phyloP scores from a whole-genome alignment of 805 yeast genomes.

The Dipodascopsis tothii region DNA sequence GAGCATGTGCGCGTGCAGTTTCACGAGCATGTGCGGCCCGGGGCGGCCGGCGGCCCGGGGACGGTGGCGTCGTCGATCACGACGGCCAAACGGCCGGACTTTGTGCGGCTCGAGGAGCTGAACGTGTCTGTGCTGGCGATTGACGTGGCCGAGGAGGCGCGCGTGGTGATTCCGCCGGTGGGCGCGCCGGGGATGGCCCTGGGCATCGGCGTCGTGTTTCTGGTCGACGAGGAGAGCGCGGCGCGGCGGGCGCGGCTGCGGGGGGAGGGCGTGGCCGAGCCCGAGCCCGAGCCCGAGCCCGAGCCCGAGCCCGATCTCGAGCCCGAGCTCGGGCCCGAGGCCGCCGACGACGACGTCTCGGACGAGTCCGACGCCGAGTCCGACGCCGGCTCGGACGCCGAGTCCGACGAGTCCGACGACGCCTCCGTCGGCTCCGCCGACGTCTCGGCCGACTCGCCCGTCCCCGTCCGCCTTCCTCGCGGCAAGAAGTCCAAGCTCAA shows the following conservation, averaged over 20 bases:
- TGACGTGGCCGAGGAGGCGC: neutral
- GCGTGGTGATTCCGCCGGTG: neutral
- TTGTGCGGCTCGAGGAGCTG: neutral
- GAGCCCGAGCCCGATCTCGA: slow-evolving; percentile 1
- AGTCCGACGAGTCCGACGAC: slow-evolving; percentile 2
- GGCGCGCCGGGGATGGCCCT: slow-evolving; percentile 57
- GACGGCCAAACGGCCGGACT: slow-evolving; percentile 48
- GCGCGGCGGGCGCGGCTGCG: slow-evolving; percentile 30
- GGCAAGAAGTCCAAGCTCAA: slow-evolving; percentile 81
- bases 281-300: slow-evolving; percentile 4
- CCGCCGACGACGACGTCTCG: slow-evolving; percentile 1
- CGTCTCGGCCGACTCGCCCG: slow-evolving; percentile 9
- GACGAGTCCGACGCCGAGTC: neutral
- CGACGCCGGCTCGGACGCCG: slow-evolving; percentile 5
- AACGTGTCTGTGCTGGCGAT: neutral
- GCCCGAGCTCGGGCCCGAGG: slow-evolving; percentile 1
- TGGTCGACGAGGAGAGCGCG: slow-evolving; percentile 49
- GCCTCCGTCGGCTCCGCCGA: slow-evolving; percentile 7
- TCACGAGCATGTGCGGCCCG: neutral
- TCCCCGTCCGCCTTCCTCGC: slow-evolving; percentile 44
- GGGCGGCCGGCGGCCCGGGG: neutral
- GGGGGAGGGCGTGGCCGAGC: slow-evolving; percentile 5
- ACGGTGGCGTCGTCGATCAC: slow-evolving; percentile 53
- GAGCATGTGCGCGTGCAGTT: neutral
- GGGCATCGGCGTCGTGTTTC: slow-evolving; percentile 83